Base-by-base conservation (phyloP, 2,329 filamentous ascomycete species). In the Talaromyces albobiverticillius region DNA sequence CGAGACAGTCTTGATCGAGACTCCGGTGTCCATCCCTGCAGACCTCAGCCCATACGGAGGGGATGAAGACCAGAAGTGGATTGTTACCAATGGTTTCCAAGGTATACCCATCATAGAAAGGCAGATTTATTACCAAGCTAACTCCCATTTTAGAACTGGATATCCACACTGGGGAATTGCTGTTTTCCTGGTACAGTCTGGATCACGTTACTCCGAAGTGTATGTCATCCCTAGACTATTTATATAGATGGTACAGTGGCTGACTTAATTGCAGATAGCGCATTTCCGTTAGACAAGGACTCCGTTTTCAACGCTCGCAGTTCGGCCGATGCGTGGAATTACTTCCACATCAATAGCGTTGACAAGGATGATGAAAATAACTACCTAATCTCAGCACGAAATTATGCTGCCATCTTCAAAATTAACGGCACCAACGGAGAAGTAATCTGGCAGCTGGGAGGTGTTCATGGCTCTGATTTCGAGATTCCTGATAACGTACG, bases 171-270 rank as follows among this genome's bases (percentile, higher is more conserved):
- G 80, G 81, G 2, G 70, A 77, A 38, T 65, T 85, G 3, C 57
- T 84, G 10, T 85, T 84, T 58, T 81, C 85, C 59, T 85, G 82
- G 82, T 75, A 74, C 26, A 79, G 78, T 58, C 67, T 84, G 9
- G 80, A 83, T 54, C 79, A 84, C 63, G 71, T 82, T n/a, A 70
- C 74, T 41, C 79, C 79, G 1, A 71, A 75, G 38, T 74, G 78
- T 71, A 70, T 63, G 64, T 68, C n/a, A 36, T 10, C 10, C 16
- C 10, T 16, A 52, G n/a, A n/a, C n/a, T n/a, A n/a, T n/a, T n/a
- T n/a, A n/a, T n/a, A n/a, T n/a, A n/a, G n/a, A n/a, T n/a, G n/a
- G n/a, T n/a, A n/a, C n/a, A n/a, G n/a, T n/a, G n/a, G n/a, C n/a
- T n/a, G n/a, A n/a, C n/a, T n/a, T n/a, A n/a, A n/a, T n/a, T 32